A percentile compares a stretch with the other conserved stretches of the same genome.
Conservation (phyloP, 352 stramenopile species). For the Globisporangium iwayamae region DNA sequence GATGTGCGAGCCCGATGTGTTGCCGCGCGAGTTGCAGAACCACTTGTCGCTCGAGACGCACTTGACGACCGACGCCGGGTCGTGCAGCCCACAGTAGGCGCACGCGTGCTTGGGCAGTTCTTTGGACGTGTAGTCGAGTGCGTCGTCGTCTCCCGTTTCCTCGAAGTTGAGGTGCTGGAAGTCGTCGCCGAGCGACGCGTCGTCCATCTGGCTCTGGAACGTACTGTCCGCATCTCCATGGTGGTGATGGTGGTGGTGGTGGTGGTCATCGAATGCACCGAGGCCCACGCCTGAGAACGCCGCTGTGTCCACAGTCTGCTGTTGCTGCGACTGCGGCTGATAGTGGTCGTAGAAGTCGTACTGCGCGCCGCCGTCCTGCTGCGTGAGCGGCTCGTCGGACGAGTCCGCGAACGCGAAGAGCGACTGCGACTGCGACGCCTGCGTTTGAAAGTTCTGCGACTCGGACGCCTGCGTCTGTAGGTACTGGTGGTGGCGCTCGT, state of each 20-base stretch:
- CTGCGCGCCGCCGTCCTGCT: constrained; percentile 21
- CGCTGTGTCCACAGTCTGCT: neutral
- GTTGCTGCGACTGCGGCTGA: constrained; percentile 19
- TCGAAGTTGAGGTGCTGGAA: constrained; percentile 72
- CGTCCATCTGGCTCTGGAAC: constrained; percentile 44
- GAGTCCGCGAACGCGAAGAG: constrained; percentile 74
- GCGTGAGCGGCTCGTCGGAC: constrained; percentile 32
- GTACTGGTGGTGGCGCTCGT: constrained; percentile 35
- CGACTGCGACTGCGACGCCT: constrained; percentile 41
- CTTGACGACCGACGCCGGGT: constrained; percentile 94
- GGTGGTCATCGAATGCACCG: constrained; percentile 14
- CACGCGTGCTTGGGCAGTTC: constrained; percentile 91
- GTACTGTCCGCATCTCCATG: constrained; percentile 15
- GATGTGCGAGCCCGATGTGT: constrained; percentile 94
- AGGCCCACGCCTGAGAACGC: constrained; percentile 8
- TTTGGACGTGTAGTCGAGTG: constrained; percentile 58
- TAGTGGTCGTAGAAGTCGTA: constrained; percentile 74
- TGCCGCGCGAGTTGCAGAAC: constrained; percentile 98
- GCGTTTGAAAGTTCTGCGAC: constrained; percentile 39
- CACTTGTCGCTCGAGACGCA: constrained; percentile 96
- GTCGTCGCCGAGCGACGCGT: constrained; percentile 35
- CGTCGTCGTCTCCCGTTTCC: constrained; percentile 65
- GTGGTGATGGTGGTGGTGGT: neutral
- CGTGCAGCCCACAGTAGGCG: constrained; percentile 97
- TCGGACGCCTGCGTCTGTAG: constrained; percentile 36